phyloP scores from a whole-genome alignment of 441 rosid species.

The Erodium trifolium region DNA sequence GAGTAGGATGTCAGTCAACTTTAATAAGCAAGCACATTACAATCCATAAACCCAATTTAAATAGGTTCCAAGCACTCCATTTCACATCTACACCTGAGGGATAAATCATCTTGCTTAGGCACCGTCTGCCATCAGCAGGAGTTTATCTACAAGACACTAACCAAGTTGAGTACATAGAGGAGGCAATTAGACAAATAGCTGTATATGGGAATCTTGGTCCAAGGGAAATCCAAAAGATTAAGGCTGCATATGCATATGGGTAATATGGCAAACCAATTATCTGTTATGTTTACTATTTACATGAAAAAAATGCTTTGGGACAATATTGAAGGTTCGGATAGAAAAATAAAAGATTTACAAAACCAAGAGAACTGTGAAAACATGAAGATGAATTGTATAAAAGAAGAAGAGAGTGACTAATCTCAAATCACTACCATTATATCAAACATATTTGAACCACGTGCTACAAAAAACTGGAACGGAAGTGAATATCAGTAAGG shows the following conservation, averaged over 20 bases:
- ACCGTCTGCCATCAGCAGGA: background rate
- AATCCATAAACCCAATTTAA: background rate
- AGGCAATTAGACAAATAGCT: background rate
- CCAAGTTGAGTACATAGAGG: constrained; percentile 4
- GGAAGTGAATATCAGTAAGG: background rate
- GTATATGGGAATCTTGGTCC: constrained; percentile 1
- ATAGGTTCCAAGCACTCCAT: background rate
- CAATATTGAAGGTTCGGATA: background rate
- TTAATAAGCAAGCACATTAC: background rate
- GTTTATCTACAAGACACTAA: background rate
- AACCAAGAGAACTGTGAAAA: background rate
- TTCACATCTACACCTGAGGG: background rate
- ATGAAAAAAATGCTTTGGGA: background rate
- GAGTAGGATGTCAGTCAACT: constrained; percentile 1
- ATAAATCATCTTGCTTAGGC: background rate
- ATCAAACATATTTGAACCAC: background rate
- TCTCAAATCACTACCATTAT: background rate
- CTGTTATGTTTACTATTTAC: background rate
- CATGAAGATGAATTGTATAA: background rate
- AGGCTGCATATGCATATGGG: background rate
- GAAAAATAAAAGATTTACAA: background rate
- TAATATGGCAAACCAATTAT: background rate
- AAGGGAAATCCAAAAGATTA: background rate
- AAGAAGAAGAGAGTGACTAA: background rate
- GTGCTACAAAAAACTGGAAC: background rate